Base-by-base conservation (phyloP, 176 grass and related monocot genomes). In the Raddia guianensis region DNA sequence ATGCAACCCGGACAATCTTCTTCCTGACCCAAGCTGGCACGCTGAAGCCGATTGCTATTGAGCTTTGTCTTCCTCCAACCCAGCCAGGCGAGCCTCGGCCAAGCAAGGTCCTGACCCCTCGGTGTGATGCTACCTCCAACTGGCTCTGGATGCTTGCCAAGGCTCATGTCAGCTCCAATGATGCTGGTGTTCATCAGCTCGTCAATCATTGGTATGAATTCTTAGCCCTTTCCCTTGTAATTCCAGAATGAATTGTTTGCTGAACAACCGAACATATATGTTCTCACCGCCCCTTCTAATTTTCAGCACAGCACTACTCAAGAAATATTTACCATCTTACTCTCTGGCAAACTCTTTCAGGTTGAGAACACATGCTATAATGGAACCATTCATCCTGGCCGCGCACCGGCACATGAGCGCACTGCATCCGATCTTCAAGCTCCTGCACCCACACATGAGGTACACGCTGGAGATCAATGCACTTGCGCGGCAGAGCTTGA, bases 121-220 rank as follows among this genome's bases (percentile, higher is more conserved):
- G 89, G 19, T 73, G 78, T 61, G 96, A 99, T 79, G 96, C 96
- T 53, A 99, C 92, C 37, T 75, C 92, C 35, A 86, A 99, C 40
- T 99, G 96, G 96, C 87, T 93, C 33, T 99, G 96, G 96, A 99
- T 99, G 96, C 88, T 99, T 76, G 96, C 86, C 76, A 99, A 99
- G 87, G 71, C 96, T 32, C 96, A 99, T 66, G 96, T 95, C 76
- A 85, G 90, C 68, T 95, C 96, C 76, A 99, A 99, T 46, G 96
- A 99, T 14, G 96, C 96, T 0, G 92, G 96, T 20, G 92, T 99
- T 72, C 96, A 99, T 54, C 96, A 99, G 81, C 88, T 99, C 2
- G 90, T 95, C 33, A 95, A 99, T 73, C 96, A 99, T 64, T 99
- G 96, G 94, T 97, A 93, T 19, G 44, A 19, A 72, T 72, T 62